phyloP scores from a whole-genome alignment of 331 rosid species.

The Stylosanthes scabra region DNA sequence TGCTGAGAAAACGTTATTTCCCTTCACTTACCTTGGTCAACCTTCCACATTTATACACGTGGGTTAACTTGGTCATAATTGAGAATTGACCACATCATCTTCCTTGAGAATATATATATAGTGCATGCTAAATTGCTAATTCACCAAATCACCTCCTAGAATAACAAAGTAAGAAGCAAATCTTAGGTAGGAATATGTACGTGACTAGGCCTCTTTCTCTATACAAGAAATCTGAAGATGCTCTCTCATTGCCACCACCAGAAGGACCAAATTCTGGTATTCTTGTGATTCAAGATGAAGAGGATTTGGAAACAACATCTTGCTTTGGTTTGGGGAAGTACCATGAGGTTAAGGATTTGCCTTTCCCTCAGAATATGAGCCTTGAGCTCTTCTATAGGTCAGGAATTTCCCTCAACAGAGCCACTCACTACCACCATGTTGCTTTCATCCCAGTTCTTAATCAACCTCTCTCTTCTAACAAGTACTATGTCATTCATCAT shows the following conservation, averaged over 20 bases:
- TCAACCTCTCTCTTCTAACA: slow-evolving; percentile 56
- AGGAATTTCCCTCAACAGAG: slow-evolving; percentile 49
- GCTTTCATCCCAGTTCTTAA: slow-evolving; percentile 56
- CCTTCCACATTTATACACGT: slow-evolving; percentile 19
- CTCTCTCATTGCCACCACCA: slow-evolving; percentile 47
- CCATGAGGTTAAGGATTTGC: slow-evolving; percentile 50
- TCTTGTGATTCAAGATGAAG: slow-evolving; percentile 54
- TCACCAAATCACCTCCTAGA: neutral
- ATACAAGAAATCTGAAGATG: slow-evolving; percentile 43
- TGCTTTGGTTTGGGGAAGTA: slow-evolving; percentile 51
- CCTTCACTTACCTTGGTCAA: slow-evolving; percentile 37
- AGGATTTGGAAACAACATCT: slow-evolving; percentile 36
- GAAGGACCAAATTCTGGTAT: slow-evolving; percentile 69
- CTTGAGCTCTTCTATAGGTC: slow-evolving; percentile 54
- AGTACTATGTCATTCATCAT: slow-evolving; percentile 50
- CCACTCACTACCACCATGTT: slow-evolving; percentile 51
- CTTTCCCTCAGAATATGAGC: slow-evolving; percentile 57
- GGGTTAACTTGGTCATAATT: neutral
- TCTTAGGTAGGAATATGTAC: slow-evolving; percentile 47
- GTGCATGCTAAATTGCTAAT: neutral
- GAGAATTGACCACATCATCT: neutral
- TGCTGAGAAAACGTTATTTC: neutral
- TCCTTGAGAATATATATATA: slow-evolving; percentile 3
- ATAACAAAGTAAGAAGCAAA: slow-evolving; percentile 18
- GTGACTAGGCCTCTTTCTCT: slow-evolving; percentile 69